These are phyloP conservation scores for Mycena epipterygia DNA, from an alignment of 768 basidiomycete species.

Conservation along the genomic window DNA sequence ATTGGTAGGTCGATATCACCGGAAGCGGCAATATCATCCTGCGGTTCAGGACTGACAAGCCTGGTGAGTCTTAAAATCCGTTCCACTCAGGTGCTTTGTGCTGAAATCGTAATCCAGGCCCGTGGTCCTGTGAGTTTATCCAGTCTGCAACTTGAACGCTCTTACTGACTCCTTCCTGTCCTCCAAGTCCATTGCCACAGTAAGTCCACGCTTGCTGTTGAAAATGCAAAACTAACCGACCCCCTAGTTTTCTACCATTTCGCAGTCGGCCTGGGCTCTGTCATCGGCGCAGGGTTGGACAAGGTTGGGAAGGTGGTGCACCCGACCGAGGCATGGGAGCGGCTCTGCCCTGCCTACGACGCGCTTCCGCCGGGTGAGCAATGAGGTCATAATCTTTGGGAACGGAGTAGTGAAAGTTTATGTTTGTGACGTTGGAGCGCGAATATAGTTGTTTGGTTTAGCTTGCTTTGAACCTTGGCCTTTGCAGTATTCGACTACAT, in stretches of 20 bases:
- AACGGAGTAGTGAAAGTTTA: too few relatives aligned
- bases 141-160: too few relatives aligned
- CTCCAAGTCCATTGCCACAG: constrained; percentile 27
- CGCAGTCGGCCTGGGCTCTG: constrained; percentile 38
- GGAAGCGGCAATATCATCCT: constrained; percentile 47
- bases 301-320: constrained; percentile 22
- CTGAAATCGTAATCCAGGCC: not conserved
- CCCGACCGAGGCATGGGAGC: constrained; percentile 39
- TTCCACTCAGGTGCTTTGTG: not conserved
- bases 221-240: constrained; percentile 2
- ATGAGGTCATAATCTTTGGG: too few relatives aligned
- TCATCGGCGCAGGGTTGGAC: constrained; percentile 33
- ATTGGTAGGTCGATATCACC: constrained; percentile 19
- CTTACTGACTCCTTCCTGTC: too few relatives aligned
- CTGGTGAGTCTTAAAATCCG: constrained; percentile 32
- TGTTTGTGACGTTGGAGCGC: too few relatives aligned
- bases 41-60: constrained; percentile 64
- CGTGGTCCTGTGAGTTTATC: not conserved
- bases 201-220: not conserved
- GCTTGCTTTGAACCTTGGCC: too few relatives aligned
- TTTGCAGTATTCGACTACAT: too few relatives aligned
- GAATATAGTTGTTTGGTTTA: too few relatives aligned
- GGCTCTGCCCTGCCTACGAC: constrained; percentile 22
- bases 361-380: constrained; percentile 23
- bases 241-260: constrained; percentile 37